Base-by-base conservation (phyloP, 768 basidiomycete species). In the Lanmaoa pseudosensibilis region DNA sequence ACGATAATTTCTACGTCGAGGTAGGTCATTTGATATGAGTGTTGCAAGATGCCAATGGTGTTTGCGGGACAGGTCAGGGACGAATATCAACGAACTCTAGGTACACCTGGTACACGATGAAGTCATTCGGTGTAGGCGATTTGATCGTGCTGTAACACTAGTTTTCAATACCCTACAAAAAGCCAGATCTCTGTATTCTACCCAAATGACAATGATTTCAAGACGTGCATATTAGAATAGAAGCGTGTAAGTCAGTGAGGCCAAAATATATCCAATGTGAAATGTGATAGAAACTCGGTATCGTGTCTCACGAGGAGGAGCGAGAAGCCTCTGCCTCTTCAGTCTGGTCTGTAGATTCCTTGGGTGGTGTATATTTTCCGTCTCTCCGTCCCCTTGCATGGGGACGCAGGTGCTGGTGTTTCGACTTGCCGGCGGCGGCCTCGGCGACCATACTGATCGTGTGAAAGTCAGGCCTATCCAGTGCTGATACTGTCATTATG, bases 361-460 rank as follows among this genome's bases (percentile, higher is more conserved):
- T 75, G 69, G 52, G 70, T 67, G 60, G 74, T 38, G 73, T 75
- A 69, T 60, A 74, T 70, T 66, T 83, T 72, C 50, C 73, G 65
- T 67, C 74, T 75, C 56, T 65, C 44, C 59, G 59, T 46, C 25
- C 60, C 52, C 58, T 70, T 30, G 52, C 47, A 5, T 70, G 71
- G 19, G 65, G 44, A 47, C 70, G 76, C 39, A 70, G 12, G 10
- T 75, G 73, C 13, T 70, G 69, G 57, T 84, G 84, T 69, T 85
- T 90, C 32, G 78, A 75, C 74, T 87, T 91, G 23, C 87, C 84
- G 45, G 83, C 73, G 4, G 91, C 91, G 7, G 91, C 92, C 69
- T 92, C 90, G 3, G 92, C 90, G 6, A 94, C 91, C 82, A 93
- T 89, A 56, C 90, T 92, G 64, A 40, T 46, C 30, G 34, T 27